phyloP scores from a whole-genome alignment of 805 yeast species.

The Candida railenensis region DNA sequence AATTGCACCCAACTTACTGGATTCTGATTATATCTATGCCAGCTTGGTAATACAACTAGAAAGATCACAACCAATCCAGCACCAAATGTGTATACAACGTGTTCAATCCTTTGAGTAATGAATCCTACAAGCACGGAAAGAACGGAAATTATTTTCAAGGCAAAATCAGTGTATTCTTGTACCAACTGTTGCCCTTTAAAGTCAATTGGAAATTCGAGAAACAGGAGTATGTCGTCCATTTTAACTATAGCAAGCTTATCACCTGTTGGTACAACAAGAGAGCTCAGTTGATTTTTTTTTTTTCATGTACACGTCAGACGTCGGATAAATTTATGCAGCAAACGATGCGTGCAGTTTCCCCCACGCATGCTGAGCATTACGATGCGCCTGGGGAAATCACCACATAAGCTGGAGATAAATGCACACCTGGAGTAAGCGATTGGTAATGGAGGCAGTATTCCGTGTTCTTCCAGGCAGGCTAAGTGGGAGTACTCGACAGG shows the following conservation, averaged over 20 bases:
- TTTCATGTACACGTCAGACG: background rate
- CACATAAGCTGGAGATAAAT: too few species aligned
- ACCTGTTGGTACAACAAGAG: too few species aligned
- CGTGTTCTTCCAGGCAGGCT: too few species aligned
- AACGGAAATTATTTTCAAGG: conserved; percentile 17
- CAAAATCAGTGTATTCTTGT: conserved; percentile 23
- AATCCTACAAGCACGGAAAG: conserved; percentile 46
- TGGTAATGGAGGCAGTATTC: too few species aligned
- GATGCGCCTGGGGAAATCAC: background rate
- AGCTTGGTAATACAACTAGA: conserved; percentile 51
- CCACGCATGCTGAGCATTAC: background rate
- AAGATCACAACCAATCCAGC: conserved; percentile 29
- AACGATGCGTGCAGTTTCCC: background rate
- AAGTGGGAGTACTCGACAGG: too few species aligned
- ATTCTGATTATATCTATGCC: conserved; percentile 51
- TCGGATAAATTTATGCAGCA: background rate
- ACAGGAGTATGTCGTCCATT: conserved; percentile 12
- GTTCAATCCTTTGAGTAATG: conserved; percentile 41
- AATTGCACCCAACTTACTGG: conserved; percentile 49
- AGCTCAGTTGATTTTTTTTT: background rate
- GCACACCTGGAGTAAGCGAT: too few species aligned
- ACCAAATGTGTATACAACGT: conserved; percentile 39
- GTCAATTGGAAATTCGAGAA: conserved; percentile 43
- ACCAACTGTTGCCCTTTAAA: conserved; percentile 53
- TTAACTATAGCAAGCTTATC: conserved; percentile 1